Base-by-base conservation (phyloP, 768 basidiomycete genomes). In the Lentinula lateritia region DNA sequence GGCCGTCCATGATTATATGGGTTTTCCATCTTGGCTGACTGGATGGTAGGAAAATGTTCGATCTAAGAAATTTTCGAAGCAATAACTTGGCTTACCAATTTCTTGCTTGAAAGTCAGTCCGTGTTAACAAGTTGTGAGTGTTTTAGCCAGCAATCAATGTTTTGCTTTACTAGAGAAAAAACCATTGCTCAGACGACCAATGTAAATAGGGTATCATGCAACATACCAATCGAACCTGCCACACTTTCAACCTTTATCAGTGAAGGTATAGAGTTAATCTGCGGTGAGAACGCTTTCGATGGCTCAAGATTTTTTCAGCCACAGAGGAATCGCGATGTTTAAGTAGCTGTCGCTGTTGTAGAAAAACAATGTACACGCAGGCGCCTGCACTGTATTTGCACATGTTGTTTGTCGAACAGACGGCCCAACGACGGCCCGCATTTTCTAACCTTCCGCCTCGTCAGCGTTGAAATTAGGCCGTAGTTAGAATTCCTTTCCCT, bases 1-100 rank as follows among this genome's bases (percentile, higher is more conserved):
- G 73, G 63, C 0, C 34, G 34, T 34, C 42, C 42, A n/a, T 43
- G 42, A 43, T 15, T 10, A 42, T 56, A 43, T 13, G 55, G 18
- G 18, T 43, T 56, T 42, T 38, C 35, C 55, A 56, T 56, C 18
- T 41, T 41, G 32, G 36, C 52, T 54, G 34, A 34, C 28, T 28
- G 28, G 28, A 28, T 28, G 28, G 28, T 28, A 28, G 28, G 28
- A n/a, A 39, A 32, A 54, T 10, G 38, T 20, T 39, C 20, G 20
- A 32, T 35, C 10, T 38, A 1, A 13, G 9, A 12, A 46, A 50
- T 3, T 32, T 43, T 50, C 48, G 15, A 10, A 50, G 48, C 12
- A 23, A 23, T 10, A 2, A 50, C 18, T 23, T 23, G 20, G 20
- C 48, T 50, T 23, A 50, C 48, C 48, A 32, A 50, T 23, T 28